Conservation (phyloP, 2,329 filamentous ascomycete species). For the Colletotrichum neosansevieriae region DNA sequence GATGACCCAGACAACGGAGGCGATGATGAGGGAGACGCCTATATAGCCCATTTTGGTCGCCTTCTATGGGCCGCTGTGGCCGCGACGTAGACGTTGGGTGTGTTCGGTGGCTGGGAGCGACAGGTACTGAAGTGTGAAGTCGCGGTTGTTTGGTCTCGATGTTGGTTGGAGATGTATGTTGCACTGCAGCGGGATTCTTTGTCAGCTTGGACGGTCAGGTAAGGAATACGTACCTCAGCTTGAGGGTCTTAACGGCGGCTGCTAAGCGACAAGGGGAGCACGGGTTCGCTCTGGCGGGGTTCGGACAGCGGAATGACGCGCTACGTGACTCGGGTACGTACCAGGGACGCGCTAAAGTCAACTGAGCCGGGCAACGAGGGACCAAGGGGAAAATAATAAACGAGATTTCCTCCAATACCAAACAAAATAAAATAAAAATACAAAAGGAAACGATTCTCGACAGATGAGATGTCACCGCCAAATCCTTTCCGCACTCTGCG, state of each 20-base stretch:
- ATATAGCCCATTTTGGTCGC: constrained; percentile 61
- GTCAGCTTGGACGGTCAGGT: constrained; percentile 14
- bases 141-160: background rate
- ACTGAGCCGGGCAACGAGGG: constrained; percentile 29
- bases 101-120: background rate
- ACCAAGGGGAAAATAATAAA: constrained; percentile 16
- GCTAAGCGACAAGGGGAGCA: constrained; percentile 18
- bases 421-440: constrained; percentile 28
- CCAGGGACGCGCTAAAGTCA: constrained; percentile 4
- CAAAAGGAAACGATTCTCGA: constrained; percentile 8
- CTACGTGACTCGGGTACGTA: constrained; percentile 23
- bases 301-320: constrained; percentile 32
- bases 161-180: background rate
- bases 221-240: background rate
- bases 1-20: constrained; percentile 68
- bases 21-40: constrained; percentile 72
- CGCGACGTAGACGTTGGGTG: background rate
- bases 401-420: background rate
- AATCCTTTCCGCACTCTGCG: background rate
- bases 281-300: constrained; percentile 33
- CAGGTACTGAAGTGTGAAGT: background rate
- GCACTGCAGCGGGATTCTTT: background rate
- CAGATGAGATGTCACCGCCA: constrained; percentile 17
- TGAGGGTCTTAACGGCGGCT: constrained; percentile 2
- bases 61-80: background rate